Base-by-base conservation (phyloP, 2,329 filamentous ascomycete genomes). In the Colletotrichum paranaense region DNA sequence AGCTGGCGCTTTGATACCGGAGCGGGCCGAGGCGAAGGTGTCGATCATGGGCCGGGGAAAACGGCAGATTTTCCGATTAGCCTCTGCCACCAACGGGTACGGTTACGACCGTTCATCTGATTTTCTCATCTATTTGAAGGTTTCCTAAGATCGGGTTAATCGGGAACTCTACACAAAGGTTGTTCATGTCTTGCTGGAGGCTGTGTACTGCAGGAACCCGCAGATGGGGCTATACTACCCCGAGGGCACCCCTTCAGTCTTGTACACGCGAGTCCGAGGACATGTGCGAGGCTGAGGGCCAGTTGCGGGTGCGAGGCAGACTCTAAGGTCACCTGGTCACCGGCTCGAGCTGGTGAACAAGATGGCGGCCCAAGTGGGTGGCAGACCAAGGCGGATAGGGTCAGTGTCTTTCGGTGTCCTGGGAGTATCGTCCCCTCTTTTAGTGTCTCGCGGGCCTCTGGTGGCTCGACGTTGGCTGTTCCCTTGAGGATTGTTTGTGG, bases 1-100 rank as follows among this genome's bases (percentile, higher is more conserved):
- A 60, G 53, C 57, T 30, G 55, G 9, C n/a, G 60, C 67, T 55
- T 62, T 46, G 65, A 63, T 72, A 59, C 42, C 71, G 67, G 67
- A 42, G 71, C 71, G 67, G 71, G 67, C 71, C 67, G 71, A 62
- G 38, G 57, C 53, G 53, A 35, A 19, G 35, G 35, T n/a, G 71
- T 62, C 59, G 70, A 70, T 73, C 59, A 60, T 26, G 55, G 26
- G 38, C 46, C 28, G 46, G 32, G 71, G 56, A 8, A 11, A 16
- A 28, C 52, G 65, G 65, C 42, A 58, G 32, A n/a, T 42, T 63
- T 57, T 56, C 69, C 69, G 69, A 68, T 68, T 72, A 63, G 69
- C 24, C 35, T 57, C n/a, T 46, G 30, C 19, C 26, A 19, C 35
- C 42, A 49, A 24, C n/a, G 14, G 7, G 8, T 14, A 35, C 30